A percentile compares a stretch with the other conserved stretches of the same genome.
phyloP scores from a whole-genome alignment of 2,329 filamentous ascomycete species.

The Penicillium corylophilum region DNA sequence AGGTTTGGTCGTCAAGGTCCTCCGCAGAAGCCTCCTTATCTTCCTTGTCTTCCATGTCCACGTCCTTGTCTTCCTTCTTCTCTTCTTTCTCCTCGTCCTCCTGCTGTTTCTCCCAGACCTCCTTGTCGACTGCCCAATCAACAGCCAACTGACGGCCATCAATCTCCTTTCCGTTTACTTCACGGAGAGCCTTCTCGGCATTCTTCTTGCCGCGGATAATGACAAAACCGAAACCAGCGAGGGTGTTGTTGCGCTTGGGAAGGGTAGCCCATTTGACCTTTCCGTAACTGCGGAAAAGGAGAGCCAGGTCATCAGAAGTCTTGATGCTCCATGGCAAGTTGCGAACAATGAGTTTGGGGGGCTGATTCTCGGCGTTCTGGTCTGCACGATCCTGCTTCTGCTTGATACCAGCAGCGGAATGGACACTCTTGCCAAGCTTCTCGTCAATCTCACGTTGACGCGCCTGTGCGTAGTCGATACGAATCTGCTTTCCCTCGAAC shows the following conservation, averaged over 20 bases:
- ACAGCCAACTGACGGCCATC: slow-evolving; percentile 88
- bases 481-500: slow-evolving; percentile 77
- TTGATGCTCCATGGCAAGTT: slow-evolving; percentile 97
- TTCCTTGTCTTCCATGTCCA: slow-evolving; percentile 60
- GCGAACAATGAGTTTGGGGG: slow-evolving; percentile 79
- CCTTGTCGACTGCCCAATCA: slow-evolving; percentile 94
- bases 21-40: slow-evolving; percentile 53
- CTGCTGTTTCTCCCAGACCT: slow-evolving; percentile 71
- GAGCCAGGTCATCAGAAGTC: slow-evolving; percentile 72
- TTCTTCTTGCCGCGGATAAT: slow-evolving; percentile 85
- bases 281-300: slow-evolving; percentile 81
- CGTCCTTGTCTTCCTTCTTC: slow-evolving; percentile 37
- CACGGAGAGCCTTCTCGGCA: slow-evolving; percentile 81
- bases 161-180: slow-evolving; percentile 83
- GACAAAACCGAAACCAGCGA: slow-evolving; percentile 91
- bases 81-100: slow-evolving; percentile 42
- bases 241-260: slow-evolving; percentile 69
- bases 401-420: slow-evolving; percentile 37
- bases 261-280: slow-evolving; percentile 87
- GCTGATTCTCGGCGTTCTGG: slow-evolving; percentile 58
- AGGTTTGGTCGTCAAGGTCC: neutral
- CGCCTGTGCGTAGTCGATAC: slow-evolving; percentile 83
- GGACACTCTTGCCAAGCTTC: slow-evolving; percentile 45
- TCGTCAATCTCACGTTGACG: slow-evolving; percentile 67
- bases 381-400: slow-evolving; percentile 52